A percentile compares a stretch with the other conserved stretches of the same genome.
phyloP scores from a whole-genome alignment of 2,329 filamentous ascomycete species.

The Trichoderma koningii region DNA sequence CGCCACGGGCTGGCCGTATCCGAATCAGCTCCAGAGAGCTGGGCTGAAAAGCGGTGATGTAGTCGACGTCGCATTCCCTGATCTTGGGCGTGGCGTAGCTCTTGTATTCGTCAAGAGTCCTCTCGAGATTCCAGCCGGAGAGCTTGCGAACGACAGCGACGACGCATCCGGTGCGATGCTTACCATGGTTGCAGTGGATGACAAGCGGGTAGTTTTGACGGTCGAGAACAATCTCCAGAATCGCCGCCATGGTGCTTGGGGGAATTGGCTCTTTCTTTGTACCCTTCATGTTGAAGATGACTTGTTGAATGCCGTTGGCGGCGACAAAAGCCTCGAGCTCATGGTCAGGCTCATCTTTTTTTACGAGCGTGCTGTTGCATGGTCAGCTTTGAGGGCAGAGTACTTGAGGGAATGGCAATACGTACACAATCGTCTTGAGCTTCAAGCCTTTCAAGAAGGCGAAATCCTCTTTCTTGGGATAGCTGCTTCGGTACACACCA shows the following conservation, averaged over 20 bases:
- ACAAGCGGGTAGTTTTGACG: constrained; percentile 75
- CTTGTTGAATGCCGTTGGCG: constrained; percentile 68
- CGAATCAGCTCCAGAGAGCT: constrained; percentile 38
- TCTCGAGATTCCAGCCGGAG: constrained; percentile 64
- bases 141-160: constrained; percentile 76
- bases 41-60: constrained; percentile 56
- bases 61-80: constrained; percentile 61
- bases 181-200: constrained; percentile 92
- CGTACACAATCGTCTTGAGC: constrained; percentile 79
- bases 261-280: constrained; percentile 81
- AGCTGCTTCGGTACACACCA: constrained; percentile 80
- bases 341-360: constrained; percentile 58
- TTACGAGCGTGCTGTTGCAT: constrained; percentile 59
- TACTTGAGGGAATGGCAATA: constrained; percentile 24
- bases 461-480: constrained; percentile 71
- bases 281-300: constrained; percentile 77
- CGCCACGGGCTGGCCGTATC: not conserved
- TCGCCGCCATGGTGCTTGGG: constrained; percentile 65
- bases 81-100: constrained; percentile 63
- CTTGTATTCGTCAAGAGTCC: constrained; percentile 72
- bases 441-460: constrained; percentile 66
- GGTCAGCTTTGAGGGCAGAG: not conserved
- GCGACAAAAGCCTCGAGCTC: constrained; percentile 64
- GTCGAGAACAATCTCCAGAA: constrained; percentile 72
- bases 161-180: constrained; percentile 91